Evolutionary conservation across 371 early-diverging fungal genomes (phyloP).

Genomic region (Mucor lusitanicus): DNA sequence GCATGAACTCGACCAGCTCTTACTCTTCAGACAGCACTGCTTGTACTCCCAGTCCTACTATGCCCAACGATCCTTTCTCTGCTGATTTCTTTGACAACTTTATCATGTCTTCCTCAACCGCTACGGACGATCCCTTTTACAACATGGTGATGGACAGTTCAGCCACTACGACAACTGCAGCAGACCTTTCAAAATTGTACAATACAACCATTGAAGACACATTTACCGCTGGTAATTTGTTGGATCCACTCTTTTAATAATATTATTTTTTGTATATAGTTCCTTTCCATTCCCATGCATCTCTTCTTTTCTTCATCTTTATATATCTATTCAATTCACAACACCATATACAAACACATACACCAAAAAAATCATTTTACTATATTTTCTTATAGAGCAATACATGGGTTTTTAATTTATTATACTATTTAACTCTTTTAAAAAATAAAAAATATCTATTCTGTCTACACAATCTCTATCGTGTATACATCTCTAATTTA

Average conservation of each 20-base stretch:
- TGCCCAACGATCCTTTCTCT: conserved; percentile 22
- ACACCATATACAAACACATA: background rate
- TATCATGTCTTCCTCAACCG: conserved; percentile 28
- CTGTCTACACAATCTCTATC: background rate
- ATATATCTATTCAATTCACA: background rate
- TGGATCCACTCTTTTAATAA: conserved; percentile 33
- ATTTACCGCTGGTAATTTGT: conserved; percentile 19
- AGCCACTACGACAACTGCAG: conserved; percentile 15
- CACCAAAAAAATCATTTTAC: background rate
- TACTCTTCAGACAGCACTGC: conserved; percentile 24
- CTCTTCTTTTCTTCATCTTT: background rate
- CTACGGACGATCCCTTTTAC: conserved; percentile 27
- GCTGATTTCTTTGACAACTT: conserved; percentile 38
- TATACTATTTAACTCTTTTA: background rate
- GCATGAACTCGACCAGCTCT: conserved; percentile 11
- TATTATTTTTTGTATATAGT: conserved; percentile 10
- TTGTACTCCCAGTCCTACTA: conserved; percentile 38
- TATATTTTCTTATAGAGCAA: background rate
- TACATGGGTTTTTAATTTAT: background rate
- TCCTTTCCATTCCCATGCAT: background rate
- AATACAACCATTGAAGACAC: conserved; percentile 20
- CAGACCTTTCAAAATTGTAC: conserved; percentile 22
- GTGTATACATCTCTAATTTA: background rate
- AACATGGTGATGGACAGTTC: conserved; percentile 13
- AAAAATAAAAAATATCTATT: background rate